Evolutionary conservation across 495 filamentous ascomycete genomes (phyloP).

Genomic region (Podospora tetraspora): DNA sequence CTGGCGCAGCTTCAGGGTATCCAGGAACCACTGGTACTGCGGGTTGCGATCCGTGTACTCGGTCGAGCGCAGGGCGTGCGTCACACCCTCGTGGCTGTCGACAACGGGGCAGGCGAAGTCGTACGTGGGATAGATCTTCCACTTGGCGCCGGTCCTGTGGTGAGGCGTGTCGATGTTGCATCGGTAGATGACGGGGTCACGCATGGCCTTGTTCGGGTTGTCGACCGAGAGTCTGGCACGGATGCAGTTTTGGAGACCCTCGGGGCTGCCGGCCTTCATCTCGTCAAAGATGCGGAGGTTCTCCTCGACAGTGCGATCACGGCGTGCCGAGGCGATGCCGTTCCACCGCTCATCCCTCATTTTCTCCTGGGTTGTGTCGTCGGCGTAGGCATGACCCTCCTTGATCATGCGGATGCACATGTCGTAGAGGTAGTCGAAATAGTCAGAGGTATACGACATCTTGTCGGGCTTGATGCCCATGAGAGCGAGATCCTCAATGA

Average conservation of each 20-base stretch:
- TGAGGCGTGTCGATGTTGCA: constrained; percentile 71
- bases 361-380: constrained; percentile 83
- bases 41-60: constrained; percentile 97
- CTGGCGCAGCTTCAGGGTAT: constrained; percentile 74
- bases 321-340: constrained; percentile 67
- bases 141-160: constrained; percentile 81
- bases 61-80: constrained; percentile 89
- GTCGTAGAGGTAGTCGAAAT: constrained; percentile 83
- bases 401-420: constrained; percentile 74
- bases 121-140: constrained; percentile 96
- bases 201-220: constrained; percentile 77
- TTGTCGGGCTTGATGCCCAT: constrained; percentile 83
- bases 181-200: constrained; percentile 93
- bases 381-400: constrained; percentile 79
- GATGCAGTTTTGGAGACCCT: constrained; percentile 77
- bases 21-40: constrained; percentile 94
- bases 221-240: constrained; percentile 83
- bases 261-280: constrained; percentile 76
- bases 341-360: constrained; percentile 75
- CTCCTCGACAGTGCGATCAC: constrained; percentile 73
- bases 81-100: constrained; percentile 86
- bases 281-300: constrained; percentile 75
- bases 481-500: constrained; percentile 75
- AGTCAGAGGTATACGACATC: constrained; percentile 77
- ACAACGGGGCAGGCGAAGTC: constrained; percentile 91